Percentiles rank a stretch among this genome's conserved stretches.
Evolutionary conservation across 805 yeast genomes (phyloP).

Genomic region (Zygoascus bituminiphila): DNA sequence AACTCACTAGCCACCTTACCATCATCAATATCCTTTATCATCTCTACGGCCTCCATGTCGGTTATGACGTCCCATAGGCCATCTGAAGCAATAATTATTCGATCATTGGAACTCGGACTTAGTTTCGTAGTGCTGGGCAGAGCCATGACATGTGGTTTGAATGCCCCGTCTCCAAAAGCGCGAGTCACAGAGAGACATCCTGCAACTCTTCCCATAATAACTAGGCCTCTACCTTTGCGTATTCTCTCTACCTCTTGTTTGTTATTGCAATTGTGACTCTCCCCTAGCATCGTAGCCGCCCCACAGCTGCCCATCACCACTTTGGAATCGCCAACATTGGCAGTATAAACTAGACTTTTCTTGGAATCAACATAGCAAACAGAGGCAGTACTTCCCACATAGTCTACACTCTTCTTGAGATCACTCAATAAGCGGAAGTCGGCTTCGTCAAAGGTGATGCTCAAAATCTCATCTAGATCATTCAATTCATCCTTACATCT

Average conservation of each 20-base stretch:
- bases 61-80: conserved; percentile 93
- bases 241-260: conserved; percentile 66
- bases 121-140: conserved; percentile 72
- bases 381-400: conserved; percentile 91
- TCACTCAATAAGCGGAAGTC: conserved; percentile 57
- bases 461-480: conserved; percentile 31
- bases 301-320: conserved; percentile 50
- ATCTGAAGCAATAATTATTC: conserved; percentile 87
- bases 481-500: conserved; percentile 21
- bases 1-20: conserved; percentile 59
- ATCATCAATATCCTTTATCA: conserved; percentile 45
- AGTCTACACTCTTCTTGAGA: conserved; percentile 24
- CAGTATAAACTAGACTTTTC: conserved; percentile 68
- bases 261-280: conserved; percentile 90
- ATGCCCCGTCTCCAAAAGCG: conserved; percentile 82
- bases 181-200: conserved; percentile 93
- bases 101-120: conserved; percentile 50
- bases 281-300: conserved; percentile 65
- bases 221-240: conserved; percentile 68
- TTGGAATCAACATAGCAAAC: conserved; percentile 63
- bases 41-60: conserved; percentile 76
- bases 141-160: conserved; percentile 81
- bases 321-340: conserved; percentile 92
- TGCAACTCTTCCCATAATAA: conserved; percentile 82
- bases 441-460: conserved; percentile 63